Base-by-base conservation (phyloP, 2,329 filamentous ascomycete genomes). In the Diaporthe nobilis region DNA sequence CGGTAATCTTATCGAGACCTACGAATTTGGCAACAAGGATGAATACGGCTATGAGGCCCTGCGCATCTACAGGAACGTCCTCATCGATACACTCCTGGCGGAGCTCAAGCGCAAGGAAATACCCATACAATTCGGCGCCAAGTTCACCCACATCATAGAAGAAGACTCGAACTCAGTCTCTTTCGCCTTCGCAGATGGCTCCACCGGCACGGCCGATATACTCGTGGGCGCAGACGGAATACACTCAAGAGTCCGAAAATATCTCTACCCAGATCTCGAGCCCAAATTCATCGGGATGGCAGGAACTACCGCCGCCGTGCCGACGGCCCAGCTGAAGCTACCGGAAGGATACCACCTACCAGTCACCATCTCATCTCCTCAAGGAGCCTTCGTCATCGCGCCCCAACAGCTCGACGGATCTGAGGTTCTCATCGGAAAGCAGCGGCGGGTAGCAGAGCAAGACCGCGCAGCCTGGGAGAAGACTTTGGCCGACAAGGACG, bases 221-320 rank as follows among this genome's bases (percentile, higher is more conserved):
- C 85, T 92, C 0, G 83, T 92, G 22, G 90, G 90, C 0, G 88
- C 89, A 0, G 90, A 92, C 75, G 90, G 91, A 1, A 92, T 92
- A 68, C 89, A 92, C 79, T 91, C 90, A 0, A 84, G 82, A 0
- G 88, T 92, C 0, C 85, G 90, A 4, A 84, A 82, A 4, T 86
- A 90, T 57, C 82, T 92, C 0, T 84, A 88, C 61, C 88, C 89
- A 0, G 84, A 86, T 0, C 78, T 89, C 1, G 80, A 85, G 47
- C 87, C 90, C 1, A 84, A 82, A 1, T 92, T 90, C 78, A 87
- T 86, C 1, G 87, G 87, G 49, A 86, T 88, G 81, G 81, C 83
- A 15, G 85, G 83, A 12, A 82, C 88, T 28, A 79, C 77, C 5
- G 74, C 75, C 15, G 78, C 76, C 2, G 79, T 82, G 4, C 85